A percentile compares a stretch with the other conserved stretches of the same genome.
phyloP scores from a whole-genome alignment of 164 flowering plant genomes.

The Vitis riparia region DNA sequence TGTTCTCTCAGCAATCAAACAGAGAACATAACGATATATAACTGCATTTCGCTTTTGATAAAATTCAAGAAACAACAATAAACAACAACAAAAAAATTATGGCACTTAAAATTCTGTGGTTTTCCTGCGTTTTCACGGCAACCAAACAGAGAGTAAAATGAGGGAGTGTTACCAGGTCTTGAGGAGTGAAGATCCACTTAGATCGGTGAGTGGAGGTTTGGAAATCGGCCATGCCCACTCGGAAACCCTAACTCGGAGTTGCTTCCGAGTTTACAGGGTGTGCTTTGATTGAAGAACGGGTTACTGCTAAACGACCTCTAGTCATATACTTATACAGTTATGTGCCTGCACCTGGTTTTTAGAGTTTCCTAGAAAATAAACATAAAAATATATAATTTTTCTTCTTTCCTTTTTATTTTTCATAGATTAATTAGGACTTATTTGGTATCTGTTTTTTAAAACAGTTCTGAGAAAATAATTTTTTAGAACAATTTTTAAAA shows the following conservation, averaged over 20 bases:
- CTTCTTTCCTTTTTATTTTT: too few species aligned
- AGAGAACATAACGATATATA: not conserved
- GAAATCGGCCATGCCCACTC: constrained; percentile 75
- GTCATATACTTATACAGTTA: too few species aligned
- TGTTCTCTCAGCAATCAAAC: not conserved
- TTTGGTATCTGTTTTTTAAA: too few species aligned
- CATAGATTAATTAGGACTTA: too few species aligned
- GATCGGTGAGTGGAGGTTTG: constrained; percentile 85
- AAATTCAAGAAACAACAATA: not conserved
- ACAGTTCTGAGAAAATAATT: too few species aligned
- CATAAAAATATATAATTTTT: too few species aligned
- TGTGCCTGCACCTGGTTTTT: too few species aligned
- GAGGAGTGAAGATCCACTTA: constrained; percentile 86
- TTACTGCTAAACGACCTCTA: too few species aligned
- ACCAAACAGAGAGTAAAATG: constrained; percentile 1
- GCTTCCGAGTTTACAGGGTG: not conserved
- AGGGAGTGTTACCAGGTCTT: constrained; percentile 50
- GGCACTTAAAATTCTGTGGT: not conserved
- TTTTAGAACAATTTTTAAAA: too few species aligned
- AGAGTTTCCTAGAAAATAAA: too few species aligned
- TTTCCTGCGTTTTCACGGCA: not conserved
- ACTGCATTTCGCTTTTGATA: too few species aligned
- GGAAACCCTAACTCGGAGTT: constrained; percentile 1
- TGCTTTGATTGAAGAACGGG: not conserved
- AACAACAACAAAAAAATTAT: not conserved